Evolutionary conservation across 495 filamentous ascomycete genomes (phyloP), one percentile per base, ranked within the genome.

Genomic region (Aspergillus bridgeri): DNA sequence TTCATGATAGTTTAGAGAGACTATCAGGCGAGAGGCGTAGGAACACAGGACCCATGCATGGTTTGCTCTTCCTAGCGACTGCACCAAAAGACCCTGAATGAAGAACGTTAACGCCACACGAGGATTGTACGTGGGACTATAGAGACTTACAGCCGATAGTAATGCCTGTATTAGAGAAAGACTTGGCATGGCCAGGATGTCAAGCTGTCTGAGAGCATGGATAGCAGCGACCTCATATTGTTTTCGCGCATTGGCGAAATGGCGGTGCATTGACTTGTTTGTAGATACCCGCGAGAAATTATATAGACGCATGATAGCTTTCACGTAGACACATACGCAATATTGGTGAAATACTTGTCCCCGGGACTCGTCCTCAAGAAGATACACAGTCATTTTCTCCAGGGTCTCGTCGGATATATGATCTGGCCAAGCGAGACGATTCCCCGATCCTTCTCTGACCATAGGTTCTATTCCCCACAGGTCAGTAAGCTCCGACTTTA

Each of bases 11-110:
- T 62, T 63, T 4, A 72, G 44, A 42, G 62, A 56, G 8, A 59
- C 52, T 18, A 72, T 68, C 46, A 65, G 54, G 17, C 63, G 67
- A 49, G 69, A 63, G 8, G 69, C 69, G 23, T 65, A 69, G 5
- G 69, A 72, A 45, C 44, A 65, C 1, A 69, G 29, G 19, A 66
- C 23, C 69, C 69, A 69, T 25, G 61, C 59, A 42, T 69, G 67
- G 22, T 60, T 66, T 46, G 64, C 61, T 18, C 58, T 65, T 17
- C 67, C 65, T 6, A 61, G 46, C 24, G 64, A 61, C 51, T 66
- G 67, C 69, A 72, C 69, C 15, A 72, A 51, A 4, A 64, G 56
- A 29, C 67, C 63, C 69, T 72, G 43, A 11, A 18, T 23, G 6
- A 42, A 24, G 15, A 48, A 27, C 22, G 24, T 55, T 33, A 58